Conservation (phyloP, 2,329 filamentous ascomycete species). For the Zymoseptoria tritici region DNA sequence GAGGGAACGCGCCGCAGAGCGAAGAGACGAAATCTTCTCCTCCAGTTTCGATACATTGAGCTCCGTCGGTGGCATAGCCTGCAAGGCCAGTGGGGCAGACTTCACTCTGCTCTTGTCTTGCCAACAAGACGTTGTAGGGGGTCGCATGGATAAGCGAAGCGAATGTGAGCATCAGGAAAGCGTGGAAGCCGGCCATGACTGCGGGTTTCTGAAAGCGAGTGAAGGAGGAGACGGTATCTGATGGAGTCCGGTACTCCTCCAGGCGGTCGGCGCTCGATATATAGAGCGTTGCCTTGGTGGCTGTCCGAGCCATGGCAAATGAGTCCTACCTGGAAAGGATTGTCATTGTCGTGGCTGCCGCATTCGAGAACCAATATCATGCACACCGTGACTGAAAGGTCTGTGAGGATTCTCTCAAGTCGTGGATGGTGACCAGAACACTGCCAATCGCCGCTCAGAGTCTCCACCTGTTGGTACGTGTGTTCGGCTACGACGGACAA, state of each 20-base stretch:
- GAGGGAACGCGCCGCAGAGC: neutral
- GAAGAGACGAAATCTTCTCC: neutral
- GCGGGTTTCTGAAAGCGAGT: neutral
- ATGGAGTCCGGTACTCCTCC: neutral
- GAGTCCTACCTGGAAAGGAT: neutral
- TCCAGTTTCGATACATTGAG: neutral
- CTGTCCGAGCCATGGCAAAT: neutral
- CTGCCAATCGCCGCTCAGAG: conserved; percentile 1
- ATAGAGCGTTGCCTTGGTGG: conserved; percentile 1
- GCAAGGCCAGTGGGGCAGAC: neutral
- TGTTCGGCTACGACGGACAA: neutral
- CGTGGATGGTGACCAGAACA: conserved; percentile 5
- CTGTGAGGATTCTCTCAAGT: neutral
- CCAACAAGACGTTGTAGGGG: neutral
- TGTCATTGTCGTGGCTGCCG: neutral
- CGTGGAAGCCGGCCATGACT: conserved; percentile 3
- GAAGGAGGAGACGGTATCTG: conserved; percentile 1
- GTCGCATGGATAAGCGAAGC: conserved; percentile 3
- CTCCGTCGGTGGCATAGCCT: neutral
- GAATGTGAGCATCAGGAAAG: conserved; percentile 1
- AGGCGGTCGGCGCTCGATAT: neutral
- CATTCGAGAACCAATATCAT: conserved; percentile 1
- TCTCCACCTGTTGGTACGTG: neutral
- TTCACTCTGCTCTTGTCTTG: neutral
- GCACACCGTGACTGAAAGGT: conserved; percentile 3